Evolutionary conservation across 495 filamentous ascomycete genomes (phyloP), one percentile per base, ranked within the genome.

Genomic region (Talaromyces proteolyticus): DNA sequence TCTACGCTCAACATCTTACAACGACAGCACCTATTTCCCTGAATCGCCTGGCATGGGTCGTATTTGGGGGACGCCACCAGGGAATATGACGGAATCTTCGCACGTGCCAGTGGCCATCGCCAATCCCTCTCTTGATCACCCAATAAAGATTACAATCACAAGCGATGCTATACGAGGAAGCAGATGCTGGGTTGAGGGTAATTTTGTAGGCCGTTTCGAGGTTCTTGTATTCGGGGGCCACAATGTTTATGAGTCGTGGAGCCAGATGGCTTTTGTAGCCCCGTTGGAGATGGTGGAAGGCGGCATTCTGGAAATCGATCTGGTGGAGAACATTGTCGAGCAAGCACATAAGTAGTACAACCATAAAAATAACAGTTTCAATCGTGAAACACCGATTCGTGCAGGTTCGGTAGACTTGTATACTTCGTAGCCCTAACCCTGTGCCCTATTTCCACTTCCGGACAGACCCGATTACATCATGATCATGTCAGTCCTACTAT

Each of bases 181-280:
- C 21, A 60, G 75, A 0, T 75, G 73, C 3, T 80, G 74, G 69
- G 46, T 75, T 0, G 53, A 75, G 50, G 70, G 60, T 11, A 39
- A 42, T 1, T 76, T 79, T 44, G 56, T 40, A 16, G 77, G 77
- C 0, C 53, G 77, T 10, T 80, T 80, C 42, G 76, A 80, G 53
- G 76, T 78, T 0, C 76, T 76, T 47, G 68, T 80, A 1, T 80
- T 67, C 53, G 76, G 77, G 1, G 77, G 77, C 6, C 62, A 65
- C 53, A 80, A 80, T 53, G 60, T 52, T 6, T 29, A 66, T 20
- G 70, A 74, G 41, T 76, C 72, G 5, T 80, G 77, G 77, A 76
- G 72, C 44, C 77, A 79, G 54, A 79, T 79, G 77, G 75, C 77
- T 8, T 75, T 80, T 56, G 75, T 80, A 10, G 75, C 77, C 5